Conservation (phyloP, 805 yeast genomes). For the Zygosaccharomyces gambellarensis region DNA sequence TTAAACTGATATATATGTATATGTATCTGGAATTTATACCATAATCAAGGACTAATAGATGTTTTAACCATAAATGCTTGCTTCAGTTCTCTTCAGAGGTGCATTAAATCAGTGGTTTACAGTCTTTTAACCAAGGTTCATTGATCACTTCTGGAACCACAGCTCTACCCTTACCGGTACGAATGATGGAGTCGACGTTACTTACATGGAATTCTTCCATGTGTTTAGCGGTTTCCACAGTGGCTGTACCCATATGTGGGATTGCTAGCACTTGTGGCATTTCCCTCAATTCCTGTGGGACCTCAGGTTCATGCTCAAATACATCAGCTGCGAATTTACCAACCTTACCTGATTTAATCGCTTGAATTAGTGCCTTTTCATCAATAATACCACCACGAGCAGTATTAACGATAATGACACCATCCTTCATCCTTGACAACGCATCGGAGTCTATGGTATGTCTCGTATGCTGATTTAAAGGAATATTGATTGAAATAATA, state of each 20-base stretch:
- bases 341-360: conserved; percentile 58
- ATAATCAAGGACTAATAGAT: background rate
- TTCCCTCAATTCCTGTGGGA: conserved; percentile 54
- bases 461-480: conserved; percentile 65
- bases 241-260: conserved; percentile 88
- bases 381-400: conserved; percentile 85
- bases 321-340: conserved; percentile 71
- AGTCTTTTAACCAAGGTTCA: conserved; percentile 27
- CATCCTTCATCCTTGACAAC: conserved; percentile 68
- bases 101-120: conserved; percentile 16
- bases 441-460: conserved; percentile 62
- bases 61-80: background rate
- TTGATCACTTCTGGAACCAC: conserved; percentile 74
- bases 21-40: background rate
- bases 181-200: conserved; percentile 56
- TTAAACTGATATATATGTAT: background rate
- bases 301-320: conserved; percentile 68
- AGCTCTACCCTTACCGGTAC: conserved; percentile 63
- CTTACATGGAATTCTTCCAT: conserved; percentile 79
- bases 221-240: conserved; percentile 64
- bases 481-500: conserved; percentile 68
- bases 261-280: conserved; percentile 68
- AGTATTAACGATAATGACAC: conserved; percentile 71
- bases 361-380: conserved; percentile 52
- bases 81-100: background rate